A percentile compares a stretch with the other conserved stretches of the same genome.
These are phyloP conservation scores for Heritiera fomes DNA, from an alignment of 345 rosid genomes.

Conservation along the genomic window DNA sequence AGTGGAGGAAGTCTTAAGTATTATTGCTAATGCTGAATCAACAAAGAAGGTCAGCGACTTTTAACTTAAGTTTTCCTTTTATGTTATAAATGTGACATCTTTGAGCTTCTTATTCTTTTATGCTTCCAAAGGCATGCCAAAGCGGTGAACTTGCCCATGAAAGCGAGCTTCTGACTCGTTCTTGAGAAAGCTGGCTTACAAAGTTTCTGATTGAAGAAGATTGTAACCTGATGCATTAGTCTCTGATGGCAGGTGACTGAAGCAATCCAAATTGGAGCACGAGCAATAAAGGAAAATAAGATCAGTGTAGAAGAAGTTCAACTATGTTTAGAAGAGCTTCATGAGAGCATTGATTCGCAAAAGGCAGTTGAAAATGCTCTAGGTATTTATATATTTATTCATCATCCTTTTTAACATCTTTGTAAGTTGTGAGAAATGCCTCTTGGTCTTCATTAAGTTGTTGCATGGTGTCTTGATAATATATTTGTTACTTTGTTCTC, in stretches of 20 bases:
- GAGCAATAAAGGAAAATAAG: constrained; percentile 62
- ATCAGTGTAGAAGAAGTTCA: constrained; percentile 79
- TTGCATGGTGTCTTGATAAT: not conserved
- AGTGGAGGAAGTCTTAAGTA: constrained; percentile 73
- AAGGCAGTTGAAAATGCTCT: constrained; percentile 69
- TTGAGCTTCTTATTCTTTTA: constrained; percentile 1
- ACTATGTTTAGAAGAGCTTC: constrained; percentile 68
- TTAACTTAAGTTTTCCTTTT: not conserved
- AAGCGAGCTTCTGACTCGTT: not conserved
- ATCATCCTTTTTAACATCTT: not conserved
- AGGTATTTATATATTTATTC: constrained; percentile 37
- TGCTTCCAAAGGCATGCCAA: not conserved
- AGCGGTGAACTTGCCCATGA: not conserved
- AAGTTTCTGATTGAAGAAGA: constrained; percentile 12
- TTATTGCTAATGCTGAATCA: constrained; percentile 70
- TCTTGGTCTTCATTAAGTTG: not conserved
- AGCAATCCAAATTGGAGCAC: constrained; percentile 81
- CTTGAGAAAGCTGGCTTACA: not conserved
- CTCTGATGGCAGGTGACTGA: constrained; percentile 62
- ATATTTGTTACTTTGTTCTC: not conserved
- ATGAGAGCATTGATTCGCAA: constrained; percentile 66
- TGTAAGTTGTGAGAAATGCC: not conserved
- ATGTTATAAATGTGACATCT: not conserved
- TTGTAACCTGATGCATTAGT: constrained; percentile 5
- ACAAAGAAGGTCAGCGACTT: constrained; percentile 55